Evolutionary conservation across 495 filamentous ascomycete genomes (phyloP), one percentile per base, ranked within the genome.

Genomic region (Letharia lupina): DNA sequence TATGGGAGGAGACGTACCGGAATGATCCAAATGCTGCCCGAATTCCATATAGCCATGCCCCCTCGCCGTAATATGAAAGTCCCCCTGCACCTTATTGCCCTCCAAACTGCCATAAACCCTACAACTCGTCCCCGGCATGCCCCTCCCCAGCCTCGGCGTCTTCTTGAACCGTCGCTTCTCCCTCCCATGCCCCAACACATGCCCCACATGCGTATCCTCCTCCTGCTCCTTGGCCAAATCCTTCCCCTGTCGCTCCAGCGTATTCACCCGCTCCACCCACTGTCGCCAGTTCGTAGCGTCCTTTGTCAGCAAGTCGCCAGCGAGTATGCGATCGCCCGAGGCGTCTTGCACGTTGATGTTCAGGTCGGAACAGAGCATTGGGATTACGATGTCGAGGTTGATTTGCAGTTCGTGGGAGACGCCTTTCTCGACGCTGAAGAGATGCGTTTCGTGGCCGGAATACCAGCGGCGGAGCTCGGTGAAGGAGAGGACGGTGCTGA

Each of bases 311-410:
- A 86, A 75, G 15, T 89, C 80, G 16, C 86, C 90, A 2, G 94
- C 94, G 9, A 96, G 82, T 71, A 98, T 92, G 50, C 90, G 84
- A 76, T 99, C 94, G 40, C 94, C 90, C 0, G 90, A 84, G 18
- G 92, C 95, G 75, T 99, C 94, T 79, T 99, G 94, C 61, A 98
- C 93, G 80, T 99, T 99, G 76, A 99, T 80, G 77, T 96, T 90
- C 28, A 99, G 81, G 72, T 92, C 86, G 44, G 82, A 78, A 81
- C 94, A 99, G 70, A 81, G 78, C 94, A 99, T 99, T 42, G 84
- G 81, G n/a, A 98, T 78, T 2, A 97, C 90, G 41, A 96, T 85
- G 78, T 99, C 94, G 42, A 98, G 80, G 80, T 99, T 99, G 75
- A 99, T 89, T 78, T 96, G 90, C 67, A 99, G 83, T 47, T 83